Evolutionary conservation across 129 eudicot species (phyloP), one percentile per base, ranked within the genome.

Genomic region (Rutidosis leptorrhynchoides): DNA sequence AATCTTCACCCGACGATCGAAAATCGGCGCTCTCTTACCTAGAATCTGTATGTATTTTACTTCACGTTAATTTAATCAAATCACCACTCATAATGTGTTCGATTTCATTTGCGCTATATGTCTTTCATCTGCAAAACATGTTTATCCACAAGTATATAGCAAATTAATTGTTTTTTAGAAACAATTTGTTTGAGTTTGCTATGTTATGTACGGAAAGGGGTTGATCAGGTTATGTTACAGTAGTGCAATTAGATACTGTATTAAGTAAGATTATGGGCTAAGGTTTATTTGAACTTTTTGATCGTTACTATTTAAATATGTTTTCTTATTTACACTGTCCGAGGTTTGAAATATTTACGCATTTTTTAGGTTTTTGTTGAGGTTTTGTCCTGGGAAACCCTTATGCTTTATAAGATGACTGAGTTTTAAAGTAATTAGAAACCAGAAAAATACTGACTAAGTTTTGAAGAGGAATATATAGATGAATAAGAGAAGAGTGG

Each of bases 1-100:
- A 72, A 42, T 87, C 95, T 1, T 77, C 94, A 42, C 75, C 94
- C 25, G 96, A 85, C 61, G 82, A 83, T 71, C 90, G 98, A 11
- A 83, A 87, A 25, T 77, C 87, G 28, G 98, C 98, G 2, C 74
- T 84, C 67, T 58, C 92, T 24, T 87, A 66, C 81, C 70, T 90
- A 69, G 92, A 90, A 78, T 76, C 95, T 8, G 97, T 89, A 83
- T 20, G 64, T 49, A 21, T 45, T 49, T 46, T 14, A 55, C 52
- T 28, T 22, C 54, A 23, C 55, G 8, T 21, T 0, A 5, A 14
- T 33, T 35, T 30, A 1, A 55, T 57, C 29, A 33, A 33, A 35
- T 81, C 42, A 56, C 9, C 30, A 6, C 37, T 10, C 16, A 28
- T 32, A 60, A 19, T 54, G 55, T 9, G 6, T 42, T 5, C 64